Conservation (phyloP, 805 yeast genomes). For the Wickerhamomyces ciferrii region DNA sequence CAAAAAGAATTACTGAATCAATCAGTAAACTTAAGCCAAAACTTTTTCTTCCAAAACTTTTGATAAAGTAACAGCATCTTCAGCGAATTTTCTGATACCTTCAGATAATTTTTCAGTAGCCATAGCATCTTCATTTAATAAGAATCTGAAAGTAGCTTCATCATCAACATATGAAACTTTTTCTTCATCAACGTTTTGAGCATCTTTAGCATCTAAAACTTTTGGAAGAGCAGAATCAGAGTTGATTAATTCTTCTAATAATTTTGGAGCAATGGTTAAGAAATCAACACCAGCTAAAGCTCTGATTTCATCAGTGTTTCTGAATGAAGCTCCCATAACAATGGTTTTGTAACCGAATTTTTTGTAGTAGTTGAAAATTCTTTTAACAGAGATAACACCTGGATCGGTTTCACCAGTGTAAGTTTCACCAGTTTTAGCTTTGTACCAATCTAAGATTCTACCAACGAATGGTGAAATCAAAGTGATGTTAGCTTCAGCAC, state of each 20-base stretch:
- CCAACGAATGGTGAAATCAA: constrained; percentile 99
- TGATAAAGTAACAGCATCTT: constrained; percentile 81
- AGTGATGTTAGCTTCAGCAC: constrained; percentile 96
- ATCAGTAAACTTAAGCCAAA: constrained; percentile 25
- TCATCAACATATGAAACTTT: constrained; percentile 81
- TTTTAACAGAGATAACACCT: constrained; percentile 89
- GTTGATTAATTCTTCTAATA: constrained; percentile 83
- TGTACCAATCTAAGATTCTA: constrained; percentile 98
- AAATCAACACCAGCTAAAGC: constrained; percentile 96
- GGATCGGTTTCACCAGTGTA: constrained; percentile 85
- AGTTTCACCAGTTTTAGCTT: constrained; percentile 85
- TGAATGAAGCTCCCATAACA: constrained; percentile 99
- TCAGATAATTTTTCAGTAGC: constrained; percentile 96
- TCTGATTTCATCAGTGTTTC: constrained; percentile 92
- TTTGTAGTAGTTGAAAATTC: constrained; percentile 96
- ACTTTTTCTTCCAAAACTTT: constrained; percentile 58
- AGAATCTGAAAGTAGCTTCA: constrained; percentile 87
- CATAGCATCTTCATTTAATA: constrained; percentile 94
- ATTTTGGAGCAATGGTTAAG: constrained; percentile 90
- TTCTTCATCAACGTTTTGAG: constrained; percentile 48
- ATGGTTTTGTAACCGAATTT: constrained; percentile 94
- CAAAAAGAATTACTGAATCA: background rate
- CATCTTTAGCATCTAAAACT: constrained; percentile 65
- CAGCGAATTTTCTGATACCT: constrained; percentile 96
- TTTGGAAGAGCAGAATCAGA: constrained; percentile 77